These are phyloP conservation scores for Backusella westeae DNA, from an alignment of 192 early-diverging fungal genomes.

Conservation along the genomic window DNA sequence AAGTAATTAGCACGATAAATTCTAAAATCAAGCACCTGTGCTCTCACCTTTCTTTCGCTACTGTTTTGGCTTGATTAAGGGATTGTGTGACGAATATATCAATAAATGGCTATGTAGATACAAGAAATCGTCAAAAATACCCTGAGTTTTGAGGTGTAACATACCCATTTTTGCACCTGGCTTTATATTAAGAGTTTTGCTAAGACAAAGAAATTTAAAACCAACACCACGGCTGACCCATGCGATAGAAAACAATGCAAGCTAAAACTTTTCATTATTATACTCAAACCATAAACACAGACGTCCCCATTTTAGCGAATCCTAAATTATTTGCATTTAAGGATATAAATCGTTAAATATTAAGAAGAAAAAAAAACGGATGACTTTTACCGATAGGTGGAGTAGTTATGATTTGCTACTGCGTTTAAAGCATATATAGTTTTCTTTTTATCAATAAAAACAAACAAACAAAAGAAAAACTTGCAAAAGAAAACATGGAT, in stretches of 20 bases:
- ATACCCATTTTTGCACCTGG: neutral
- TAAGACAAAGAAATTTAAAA: neutral
- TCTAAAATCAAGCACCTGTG: neutral
- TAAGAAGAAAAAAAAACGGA: neutral
- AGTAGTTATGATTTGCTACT: neutral
- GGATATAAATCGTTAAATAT: neutral
- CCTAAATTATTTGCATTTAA: neutral
- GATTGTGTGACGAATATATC: neutral
- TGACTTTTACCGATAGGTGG: neutral
- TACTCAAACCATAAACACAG: neutral
- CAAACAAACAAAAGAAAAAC: too few species aligned
- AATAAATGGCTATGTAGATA: neutral
- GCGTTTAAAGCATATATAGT: neutral
- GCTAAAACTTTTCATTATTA: neutral
- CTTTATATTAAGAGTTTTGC: neutral
- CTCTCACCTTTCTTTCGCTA: neutral
- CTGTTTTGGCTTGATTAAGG: neutral
- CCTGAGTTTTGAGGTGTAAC: neutral
- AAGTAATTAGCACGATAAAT: neutral
- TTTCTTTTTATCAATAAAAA: neutral
- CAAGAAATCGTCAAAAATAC: neutral
- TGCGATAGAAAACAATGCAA: neutral
- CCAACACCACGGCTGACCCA: neutral
- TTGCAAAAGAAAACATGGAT: neutral
- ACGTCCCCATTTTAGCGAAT: neutral